Conservation (phyloP, 2,329 filamentous ascomycete species). For the Scorias spongiosa region DNA sequence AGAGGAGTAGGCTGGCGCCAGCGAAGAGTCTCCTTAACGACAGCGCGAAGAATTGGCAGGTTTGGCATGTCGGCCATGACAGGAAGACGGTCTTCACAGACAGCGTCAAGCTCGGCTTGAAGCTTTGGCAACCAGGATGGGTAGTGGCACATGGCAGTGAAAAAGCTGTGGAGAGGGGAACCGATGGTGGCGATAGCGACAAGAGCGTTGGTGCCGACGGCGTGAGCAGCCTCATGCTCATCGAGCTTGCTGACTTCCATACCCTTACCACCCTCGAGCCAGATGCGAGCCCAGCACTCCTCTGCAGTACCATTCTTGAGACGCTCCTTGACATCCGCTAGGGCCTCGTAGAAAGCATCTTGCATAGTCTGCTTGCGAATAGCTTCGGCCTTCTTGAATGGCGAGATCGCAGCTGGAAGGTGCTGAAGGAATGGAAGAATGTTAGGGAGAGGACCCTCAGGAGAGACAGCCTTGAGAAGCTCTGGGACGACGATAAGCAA, state of each 20-base stretch:
- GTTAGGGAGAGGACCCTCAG: constrained; percentile 19
- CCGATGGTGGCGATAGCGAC: constrained; percentile 21
- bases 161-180: constrained; percentile 20
- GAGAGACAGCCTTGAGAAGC: constrained; percentile 20
- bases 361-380: constrained; percentile 16
- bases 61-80: constrained; percentile 34
- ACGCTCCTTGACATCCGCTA: constrained; percentile 16
- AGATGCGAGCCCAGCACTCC: constrained; percentile 19
- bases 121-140: constrained; percentile 19
- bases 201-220: constrained; percentile 20
- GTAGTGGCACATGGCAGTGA: constrained; percentile 20
- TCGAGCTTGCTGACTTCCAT: constrained; percentile 13
- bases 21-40: constrained; percentile 43
- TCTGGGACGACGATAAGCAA: constrained; percentile 18
- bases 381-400: constrained; percentile 16
- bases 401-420: constrained; percentile 16
- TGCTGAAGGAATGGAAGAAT: constrained; percentile 19
- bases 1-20: constrained; percentile 39
- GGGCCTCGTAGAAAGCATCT: constrained; percentile 19
- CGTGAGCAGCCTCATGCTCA: constrained; percentile 19
- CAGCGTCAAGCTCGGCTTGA: constrained; percentile 42
- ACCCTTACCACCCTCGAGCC: constrained; percentile 18
- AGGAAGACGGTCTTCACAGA: constrained; percentile 40
- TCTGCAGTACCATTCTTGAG: constrained; percentile 10
- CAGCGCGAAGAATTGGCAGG: constrained; percentile 39